Evolutionary conservation across 164 flowering plant genomes (phyloP), one percentile per base, ranked within the genome.

Genomic region (Protea cynaroides): DNA sequence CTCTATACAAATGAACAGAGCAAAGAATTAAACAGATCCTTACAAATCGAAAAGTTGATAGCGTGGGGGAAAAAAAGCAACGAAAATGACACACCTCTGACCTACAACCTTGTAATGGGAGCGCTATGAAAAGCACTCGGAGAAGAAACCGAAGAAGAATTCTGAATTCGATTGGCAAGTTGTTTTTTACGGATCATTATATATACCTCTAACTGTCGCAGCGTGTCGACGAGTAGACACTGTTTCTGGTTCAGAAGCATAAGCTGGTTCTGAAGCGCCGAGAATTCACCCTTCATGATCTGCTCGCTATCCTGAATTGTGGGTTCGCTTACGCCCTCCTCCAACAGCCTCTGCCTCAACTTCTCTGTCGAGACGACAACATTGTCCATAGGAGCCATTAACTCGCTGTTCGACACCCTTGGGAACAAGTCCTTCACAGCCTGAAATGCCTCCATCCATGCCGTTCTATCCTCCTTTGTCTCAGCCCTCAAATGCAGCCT

Each of bases 381-480:
- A 62, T 73, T 70, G 54, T 76, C 78, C 0, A 74, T 23, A 4
- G 85, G 84, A 53, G 81, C 84, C 7, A 91, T 86, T 19, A 91
- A 74, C 64, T 94, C 97, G 51, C 96, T 79, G 71, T 91, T 89
- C 15, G 96, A 91, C 72, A 89, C 78, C 61, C 97, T 74, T 0
- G 96, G 99, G 53, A 91, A 94, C 96, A 94, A 80, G 64, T 91
- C 96, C 68, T 94, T 94, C 63, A 91, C 88, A 8, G 93, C 89
- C 71, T 85, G 96, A 74, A 94, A 76, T 23, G 96, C 93, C 37
- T 94, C 96, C 83, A 94, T 71, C 99, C 99, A 94, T 10, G 83
- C 71, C 21, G 64, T 65, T 52, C 92, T 75, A 71, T 89, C 97
- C 17, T 94, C 99, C 43, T 90, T 73, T 1, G 86, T 69, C 24